Conservation (phyloP, 2,329 filamentous ascomycete genomes). For the Chrysoporthe deuterocubensis region DNA sequence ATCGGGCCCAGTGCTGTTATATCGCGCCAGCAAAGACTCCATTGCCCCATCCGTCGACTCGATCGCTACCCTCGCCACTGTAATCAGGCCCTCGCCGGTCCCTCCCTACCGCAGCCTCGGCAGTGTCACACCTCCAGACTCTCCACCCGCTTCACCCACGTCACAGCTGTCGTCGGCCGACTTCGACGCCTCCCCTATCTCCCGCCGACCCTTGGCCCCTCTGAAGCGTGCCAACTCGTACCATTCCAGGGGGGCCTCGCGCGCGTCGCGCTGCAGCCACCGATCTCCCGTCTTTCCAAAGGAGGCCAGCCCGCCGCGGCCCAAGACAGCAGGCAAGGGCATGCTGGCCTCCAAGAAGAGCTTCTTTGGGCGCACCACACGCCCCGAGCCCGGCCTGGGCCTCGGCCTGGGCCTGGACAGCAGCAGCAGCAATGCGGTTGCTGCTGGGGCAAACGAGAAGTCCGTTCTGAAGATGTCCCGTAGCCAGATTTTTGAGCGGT, state of each 20-base stretch:
- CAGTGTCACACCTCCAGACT: conserved; percentile 26
- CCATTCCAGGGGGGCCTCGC: conserved; percentile 11
- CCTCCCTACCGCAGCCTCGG: conserved; percentile 18
- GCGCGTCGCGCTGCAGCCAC: conserved; percentile 11
- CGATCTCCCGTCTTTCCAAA: conserved; percentile 7
- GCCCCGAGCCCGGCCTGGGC: not conserved
- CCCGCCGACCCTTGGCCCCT: conserved; percentile 9
- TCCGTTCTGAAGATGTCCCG: conserved; percentile 20
- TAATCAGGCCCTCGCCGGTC: conserved; percentile 17
- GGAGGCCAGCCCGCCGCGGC: conserved; percentile 8
- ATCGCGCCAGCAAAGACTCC: conserved; percentile 14
- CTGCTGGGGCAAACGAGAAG: not conserved
- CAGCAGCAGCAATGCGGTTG: not conserved
- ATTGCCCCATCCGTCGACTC: conserved; percentile 16
- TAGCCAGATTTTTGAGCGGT: conserved; percentile 21
- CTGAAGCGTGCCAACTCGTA: conserved; percentile 17
- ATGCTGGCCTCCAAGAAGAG: conserved; percentile 19
- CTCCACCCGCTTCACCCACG: conserved; percentile 13
- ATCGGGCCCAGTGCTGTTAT: conserved; percentile 4
- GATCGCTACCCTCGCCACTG: conserved; percentile 12
- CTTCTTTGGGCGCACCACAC: conserved; percentile 11
- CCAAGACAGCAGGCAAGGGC: conserved; percentile 24
- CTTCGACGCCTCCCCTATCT: conserved; percentile 12
- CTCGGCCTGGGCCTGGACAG: too few relatives aligned
- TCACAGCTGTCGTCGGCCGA: conserved; percentile 23